Conservation (phyloP, 2,329 filamentous ascomycete species). For the Neurospora crassa region DNA sequence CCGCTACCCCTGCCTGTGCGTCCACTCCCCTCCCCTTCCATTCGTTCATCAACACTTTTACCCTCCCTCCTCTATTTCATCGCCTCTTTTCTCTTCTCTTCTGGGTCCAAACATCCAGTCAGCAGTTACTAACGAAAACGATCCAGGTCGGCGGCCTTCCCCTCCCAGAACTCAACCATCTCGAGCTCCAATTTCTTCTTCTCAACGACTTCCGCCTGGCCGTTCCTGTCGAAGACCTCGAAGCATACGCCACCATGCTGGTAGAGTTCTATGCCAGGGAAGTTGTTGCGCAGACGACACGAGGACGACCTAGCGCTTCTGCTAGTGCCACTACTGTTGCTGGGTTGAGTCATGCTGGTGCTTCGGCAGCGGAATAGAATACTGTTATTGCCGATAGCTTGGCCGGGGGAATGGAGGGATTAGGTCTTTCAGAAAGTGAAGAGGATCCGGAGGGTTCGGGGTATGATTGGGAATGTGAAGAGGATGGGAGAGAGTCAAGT, state of each 20-base stretch:
- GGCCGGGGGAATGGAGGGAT: neutral
- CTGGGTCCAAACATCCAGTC: too few species aligned
- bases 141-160: conserved; percentile 84
- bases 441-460: neutral
- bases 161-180: conserved; percentile 83
- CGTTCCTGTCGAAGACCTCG: conserved; percentile 87
- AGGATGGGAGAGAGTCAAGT: neutral
- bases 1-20: neutral
- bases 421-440: neutral
- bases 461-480: neutral
- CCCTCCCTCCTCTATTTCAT: neutral
- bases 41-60: neutral
- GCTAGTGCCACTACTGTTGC: neutral
- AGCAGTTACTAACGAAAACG: neutral
- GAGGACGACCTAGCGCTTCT: neutral
- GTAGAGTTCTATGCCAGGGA: conserved; percentile 96
- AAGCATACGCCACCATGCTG: conserved; percentile 96
- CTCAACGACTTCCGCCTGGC: conserved; percentile 94
- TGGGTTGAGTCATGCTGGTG: neutral
- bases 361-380: neutral
- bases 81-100: neutral
- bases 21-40: neutral
- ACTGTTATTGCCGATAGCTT: neutral
- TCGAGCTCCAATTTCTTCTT: conserved; percentile 90
- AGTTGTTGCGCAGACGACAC: conserved; percentile 46